Base-by-base conservation (phyloP, 2,329 filamentous ascomycete genomes). In the Monilinia aucupariae region DNA sequence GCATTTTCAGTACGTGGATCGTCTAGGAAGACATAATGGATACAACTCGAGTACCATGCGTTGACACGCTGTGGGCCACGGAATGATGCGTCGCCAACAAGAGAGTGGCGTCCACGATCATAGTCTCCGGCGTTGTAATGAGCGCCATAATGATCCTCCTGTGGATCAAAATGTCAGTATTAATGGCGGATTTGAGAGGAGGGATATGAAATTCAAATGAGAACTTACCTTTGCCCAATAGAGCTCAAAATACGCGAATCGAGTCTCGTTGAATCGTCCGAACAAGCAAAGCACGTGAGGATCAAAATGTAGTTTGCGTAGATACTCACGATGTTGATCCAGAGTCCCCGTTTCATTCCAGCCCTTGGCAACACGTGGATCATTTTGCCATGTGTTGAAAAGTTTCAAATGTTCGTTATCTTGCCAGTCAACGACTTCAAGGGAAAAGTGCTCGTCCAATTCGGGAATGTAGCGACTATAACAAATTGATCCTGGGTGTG, bases 381-480 rank as follows among this genome's bases (percentile, higher is more conserved):
- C 89, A 71, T 93, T 93, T 76, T 92, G 89, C 90, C 90, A 93
- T 63, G 80, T 80, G 75, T 92, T 86, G 78, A 93, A 92, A 6
- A 91, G 79, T 20, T 79, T 76, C 58, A 92, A 76, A 75, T 93
- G 89, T 69, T 83, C 79, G 1, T 78, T 72, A 70, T 90, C 78
- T 39, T 80, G 71, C 75, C 83, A 89, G 73, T 92, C 86, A 1
- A 93, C 80, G 13, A 84, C 85, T n/a, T 89, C 80, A 79, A 92
- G 88, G 65, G 86, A 90, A 74, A 92, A 92, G 67, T 84, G 88
- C 78, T 92, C 87, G 65, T 85, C 79, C 48, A 92, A 79, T 71
- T 92, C 85, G 9, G 89, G 88, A 65, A 92, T 87, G 78, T 87
- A 92, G 63, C 90, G 85, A 72, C 88, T 91, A 78, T 93, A 93